Evolutionary conservation across 2,329 filamentous ascomycete genomes (phyloP).

Genomic region (Stachybotrys elegans): DNA sequence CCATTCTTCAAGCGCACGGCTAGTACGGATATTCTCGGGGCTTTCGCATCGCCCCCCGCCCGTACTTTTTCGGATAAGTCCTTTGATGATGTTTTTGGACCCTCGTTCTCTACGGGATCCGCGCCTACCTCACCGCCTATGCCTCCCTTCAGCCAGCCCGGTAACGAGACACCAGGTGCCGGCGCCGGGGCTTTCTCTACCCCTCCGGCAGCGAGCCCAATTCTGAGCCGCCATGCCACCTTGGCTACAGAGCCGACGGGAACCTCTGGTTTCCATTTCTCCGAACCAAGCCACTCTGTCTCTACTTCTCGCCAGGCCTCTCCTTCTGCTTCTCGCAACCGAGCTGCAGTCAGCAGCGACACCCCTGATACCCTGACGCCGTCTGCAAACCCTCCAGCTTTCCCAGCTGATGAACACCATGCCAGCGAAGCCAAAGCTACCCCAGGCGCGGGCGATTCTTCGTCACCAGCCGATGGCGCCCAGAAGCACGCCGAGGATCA

Average conservation of each 20-base stretch:
- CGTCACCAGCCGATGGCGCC: conserved; percentile 14
- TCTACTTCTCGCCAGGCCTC: conserved; percentile 76
- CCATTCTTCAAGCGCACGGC: conserved; percentile 81
- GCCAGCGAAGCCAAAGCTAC: conserved; percentile 23
- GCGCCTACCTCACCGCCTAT: conserved; percentile 37
- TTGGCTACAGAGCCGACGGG: conserved; percentile 52
- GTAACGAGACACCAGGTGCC: conserved; percentile 54
- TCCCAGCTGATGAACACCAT: conserved; percentile 26
- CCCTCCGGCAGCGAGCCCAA: conserved; percentile 55
- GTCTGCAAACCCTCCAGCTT: conserved; percentile 16
- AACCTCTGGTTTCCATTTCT: conserved; percentile 68
- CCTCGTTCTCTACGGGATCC: conserved; percentile 48
- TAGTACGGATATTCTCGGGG: conserved; percentile 55
- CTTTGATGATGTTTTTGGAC: conserved; percentile 85
- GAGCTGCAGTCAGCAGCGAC: conserved; percentile 25
- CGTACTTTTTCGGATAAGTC: conserved; percentile 56
- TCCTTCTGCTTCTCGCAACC: conserved; percentile 52
- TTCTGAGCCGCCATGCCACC: conserved; percentile 58
- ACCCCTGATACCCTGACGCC: conserved; percentile 26
- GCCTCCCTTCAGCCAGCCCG: conserved; percentile 43
- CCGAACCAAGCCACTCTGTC: conserved; percentile 60
- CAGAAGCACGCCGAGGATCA: conserved; percentile 14
- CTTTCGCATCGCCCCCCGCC: conserved; percentile 43
- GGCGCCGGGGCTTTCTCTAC: conserved; percentile 46
- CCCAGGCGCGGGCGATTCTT: conserved; percentile 5